Base-by-base conservation (phyloP, 768 basidiomycete species). In the Rhizopogon sp. region DNA sequence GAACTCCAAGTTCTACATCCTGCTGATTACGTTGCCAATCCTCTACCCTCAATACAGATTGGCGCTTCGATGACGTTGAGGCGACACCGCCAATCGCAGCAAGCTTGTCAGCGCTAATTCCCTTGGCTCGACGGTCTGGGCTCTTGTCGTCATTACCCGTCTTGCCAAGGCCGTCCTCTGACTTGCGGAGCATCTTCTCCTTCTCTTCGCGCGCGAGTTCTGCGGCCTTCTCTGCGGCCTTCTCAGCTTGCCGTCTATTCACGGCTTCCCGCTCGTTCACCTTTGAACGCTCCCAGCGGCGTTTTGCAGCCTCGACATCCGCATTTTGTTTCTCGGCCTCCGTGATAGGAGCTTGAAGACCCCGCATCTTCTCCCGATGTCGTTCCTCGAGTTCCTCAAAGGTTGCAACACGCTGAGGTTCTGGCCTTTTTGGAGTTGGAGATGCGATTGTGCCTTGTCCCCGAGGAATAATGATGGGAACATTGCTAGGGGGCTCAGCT, bases 351-450 rank as follows among this genome's bases (percentile, higher is more conserved):
- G 78, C 83, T 72, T 97, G 93, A 59, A 97, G 66, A 63, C 84
- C 83, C 35, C 79, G 80, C 74, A 97, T 80, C 72, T 91, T 90
- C 72, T 89, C 85, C 47, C 89, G 81, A 62, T 96, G 93, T 16
- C 93, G 78, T 60, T 92, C 90, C 45, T 83, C 85, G 33, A 96
- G 76, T 66, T 96, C 92, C 69, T 95, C 93, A 66, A 89, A 91
- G 2, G 93, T 92, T 55, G 83, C 81, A 28, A 85, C 80, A 14
- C 88, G 84, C 40, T 74, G 69, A 3, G 67, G 60, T 25, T 76
- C 72, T 3, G 82, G 75, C 22, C 73, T 73, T 60, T 82, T 81
- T 10, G 85, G 83, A 39, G 70, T 58, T 5, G 74, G 74, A 17
- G 74, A 62, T 5, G 68, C 67, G 13, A 68, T 66, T 5, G 58